Evolutionary conservation across 2,329 filamentous ascomycete genomes (phyloP).

Genomic region (Cordyceps tenuipes): DNA sequence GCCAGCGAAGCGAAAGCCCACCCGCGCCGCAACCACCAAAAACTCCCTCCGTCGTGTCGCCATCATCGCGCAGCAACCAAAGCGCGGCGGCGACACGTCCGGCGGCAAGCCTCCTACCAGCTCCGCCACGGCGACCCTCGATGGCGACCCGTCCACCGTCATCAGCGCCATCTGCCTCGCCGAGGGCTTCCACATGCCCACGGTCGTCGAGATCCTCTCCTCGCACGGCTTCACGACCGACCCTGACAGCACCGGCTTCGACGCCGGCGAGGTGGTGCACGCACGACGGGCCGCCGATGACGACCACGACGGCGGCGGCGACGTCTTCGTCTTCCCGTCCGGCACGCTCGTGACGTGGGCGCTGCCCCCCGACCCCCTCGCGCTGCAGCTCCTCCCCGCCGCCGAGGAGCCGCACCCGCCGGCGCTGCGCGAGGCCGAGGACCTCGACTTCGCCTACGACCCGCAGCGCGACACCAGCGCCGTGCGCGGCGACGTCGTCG

Average conservation of each 20-base stretch:
- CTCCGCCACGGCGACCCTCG: constrained; percentile 14
- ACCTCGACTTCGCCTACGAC: constrained; percentile 81
- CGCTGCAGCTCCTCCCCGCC: constrained; percentile 64
- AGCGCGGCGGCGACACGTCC: constrained; percentile 19
- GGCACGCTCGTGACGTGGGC: constrained; percentile 93
- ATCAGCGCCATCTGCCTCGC: constrained; percentile 55
- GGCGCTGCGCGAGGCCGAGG: constrained; percentile 68
- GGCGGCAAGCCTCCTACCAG: not conserved
- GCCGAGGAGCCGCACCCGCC: constrained; percentile 65
- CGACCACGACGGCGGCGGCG: constrained; percentile 58
- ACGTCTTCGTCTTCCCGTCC: constrained; percentile 93
- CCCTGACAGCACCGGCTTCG: constrained; percentile 53
- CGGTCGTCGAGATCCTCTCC: constrained; percentile 48
- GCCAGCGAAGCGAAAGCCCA: constrained; percentile 37
- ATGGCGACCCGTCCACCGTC: constrained; percentile 32
- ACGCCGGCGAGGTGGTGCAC: constrained; percentile 54
- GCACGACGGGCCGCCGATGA: constrained; percentile 45
- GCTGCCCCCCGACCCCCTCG: constrained; percentile 67
- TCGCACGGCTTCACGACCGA: constrained; percentile 54
- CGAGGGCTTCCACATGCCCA: constrained; percentile 55
- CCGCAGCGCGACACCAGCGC: constrained; percentile 61
- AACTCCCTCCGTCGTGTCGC: constrained; percentile 78
- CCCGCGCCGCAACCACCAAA: constrained; percentile 41
- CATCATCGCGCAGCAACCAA: constrained; percentile 67
- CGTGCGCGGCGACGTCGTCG: constrained; percentile 81